phyloP scores from a whole-genome alignment of 768 basidiomycete species.

The Clathrus columnatus region DNA sequence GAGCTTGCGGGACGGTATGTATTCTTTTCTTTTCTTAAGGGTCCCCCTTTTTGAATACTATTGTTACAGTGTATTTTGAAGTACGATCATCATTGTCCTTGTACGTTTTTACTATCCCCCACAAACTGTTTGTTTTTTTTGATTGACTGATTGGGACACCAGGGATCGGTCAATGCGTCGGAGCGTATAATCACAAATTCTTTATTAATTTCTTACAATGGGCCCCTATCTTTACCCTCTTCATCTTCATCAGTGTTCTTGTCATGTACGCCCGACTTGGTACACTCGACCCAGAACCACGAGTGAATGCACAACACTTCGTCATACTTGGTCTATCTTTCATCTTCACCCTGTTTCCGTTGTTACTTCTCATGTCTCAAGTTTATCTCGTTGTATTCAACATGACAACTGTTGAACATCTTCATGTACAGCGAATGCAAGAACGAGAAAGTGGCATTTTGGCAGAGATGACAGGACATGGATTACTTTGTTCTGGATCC shows the following conservation, averaged over 20 bases:
- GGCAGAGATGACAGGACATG: conserved; percentile 27
- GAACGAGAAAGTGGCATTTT: conserved; percentile 54
- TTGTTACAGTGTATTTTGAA: conserved; percentile 61
- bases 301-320: conserved; percentile 58
- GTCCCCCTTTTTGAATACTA: background rate
- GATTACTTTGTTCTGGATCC: conserved; percentile 42
- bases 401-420: conserved; percentile 76
- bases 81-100: conserved; percentile 88
- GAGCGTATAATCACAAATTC: conserved; percentile 89
- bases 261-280: conserved; percentile 36
- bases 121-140: background rate
- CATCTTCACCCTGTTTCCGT: conserved; percentile 66
- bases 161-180: conserved; percentile 54
- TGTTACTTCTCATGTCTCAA: conserved; percentile 49
- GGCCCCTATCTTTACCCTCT: conserved; percentile 48
- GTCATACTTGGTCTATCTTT: conserved; percentile 61
- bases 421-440: conserved; percentile 46
- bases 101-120: conserved; percentile 32
- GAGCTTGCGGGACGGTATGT: conserved; percentile 72
- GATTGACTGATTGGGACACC: background rate
- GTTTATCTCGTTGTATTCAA: conserved; percentile 50
- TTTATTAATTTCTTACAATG: conserved; percentile 78
- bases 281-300: conserved; percentile 14
- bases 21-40: background rate
- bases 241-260: conserved; percentile 54